Percentiles rank a stretch among this genome's conserved stretches.
Conservation (phyloP, 2,329 filamentous ascomycete genomes). For the Aureobasidium lini region DNA sequence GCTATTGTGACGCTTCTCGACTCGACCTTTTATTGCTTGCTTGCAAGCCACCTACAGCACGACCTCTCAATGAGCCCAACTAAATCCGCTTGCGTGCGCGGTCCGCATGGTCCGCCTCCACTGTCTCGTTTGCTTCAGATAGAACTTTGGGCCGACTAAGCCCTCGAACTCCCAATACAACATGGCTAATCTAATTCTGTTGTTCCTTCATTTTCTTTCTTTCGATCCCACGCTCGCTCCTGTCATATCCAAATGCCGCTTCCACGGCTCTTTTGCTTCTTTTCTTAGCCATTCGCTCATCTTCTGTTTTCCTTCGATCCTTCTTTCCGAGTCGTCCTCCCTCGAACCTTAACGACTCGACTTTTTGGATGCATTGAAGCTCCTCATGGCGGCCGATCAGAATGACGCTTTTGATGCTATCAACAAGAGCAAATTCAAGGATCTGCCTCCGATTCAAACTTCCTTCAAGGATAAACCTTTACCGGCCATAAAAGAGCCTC, state of each 20-base stretch:
- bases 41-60: slow-evolving; percentile 6
- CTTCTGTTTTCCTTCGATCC: slow-evolving; percentile 3
- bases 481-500: slow-evolving; percentile 7
- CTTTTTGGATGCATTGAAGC: not conserved
- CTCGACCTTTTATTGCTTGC: slow-evolving; percentile 4
- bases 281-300: not conserved
- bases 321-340: not conserved
- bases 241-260: not conserved
- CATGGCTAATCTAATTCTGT: slow-evolving; percentile 7
- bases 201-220: slow-evolving; percentile 11
- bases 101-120: slow-evolving; percentile 12
- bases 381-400: slow-evolving; percentile 4
- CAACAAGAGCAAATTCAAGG: slow-evolving; percentile 1
- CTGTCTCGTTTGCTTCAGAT: slow-evolving; percentile 12
- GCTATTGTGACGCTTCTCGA: not conserved
- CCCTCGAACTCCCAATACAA: slow-evolving; percentile 2
- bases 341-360: not conserved
- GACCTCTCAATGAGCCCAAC: not conserved
- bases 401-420: not conserved
- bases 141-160: slow-evolving; percentile 3
- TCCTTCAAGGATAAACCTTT: slow-evolving; percentile 14
- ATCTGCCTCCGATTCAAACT: slow-evolving; percentile 8
- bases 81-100: slow-evolving; percentile 8
- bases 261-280: not conserved
- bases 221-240: not conserved